Conservation (phyloP, 2,329 filamentous ascomycete genomes). For the Clonostachys sp. region DNA sequence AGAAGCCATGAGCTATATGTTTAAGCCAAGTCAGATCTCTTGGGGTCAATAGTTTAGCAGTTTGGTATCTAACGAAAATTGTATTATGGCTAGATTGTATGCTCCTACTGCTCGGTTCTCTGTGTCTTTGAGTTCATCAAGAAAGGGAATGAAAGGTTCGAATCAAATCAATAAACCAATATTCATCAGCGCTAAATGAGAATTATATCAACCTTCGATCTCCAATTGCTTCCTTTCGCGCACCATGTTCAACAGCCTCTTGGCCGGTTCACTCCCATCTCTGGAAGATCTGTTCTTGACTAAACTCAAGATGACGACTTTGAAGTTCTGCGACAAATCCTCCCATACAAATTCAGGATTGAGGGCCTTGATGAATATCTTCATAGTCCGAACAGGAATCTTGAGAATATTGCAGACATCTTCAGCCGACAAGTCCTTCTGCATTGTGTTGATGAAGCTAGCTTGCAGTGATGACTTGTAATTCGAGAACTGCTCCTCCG, state of each 20-base stretch:
- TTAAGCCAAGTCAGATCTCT: too few species aligned
- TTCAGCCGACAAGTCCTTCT: conserved; percentile 3
- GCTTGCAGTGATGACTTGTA: conserved; percentile 3
- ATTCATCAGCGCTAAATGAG: too few species aligned
- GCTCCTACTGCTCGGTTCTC: too few species aligned
- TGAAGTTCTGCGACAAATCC: conserved; percentile 6
- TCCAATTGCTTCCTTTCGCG: too few species aligned
- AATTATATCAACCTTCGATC: too few species aligned
- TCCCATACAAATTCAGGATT: conserved; percentile 9
- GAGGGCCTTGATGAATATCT: conserved; percentile 7
- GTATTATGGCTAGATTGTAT: too few species aligned
- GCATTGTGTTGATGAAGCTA: conserved; percentile 5
- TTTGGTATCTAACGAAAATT: too few species aligned
- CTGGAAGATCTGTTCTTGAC: conserved; percentile 5
- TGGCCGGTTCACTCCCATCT: conserved; percentile 4
- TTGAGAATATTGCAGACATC: conserved; percentile 6
- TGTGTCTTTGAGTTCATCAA: too few species aligned
- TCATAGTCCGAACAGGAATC: conserved; percentile 7
- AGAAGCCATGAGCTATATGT: too few species aligned
- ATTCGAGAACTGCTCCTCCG: not conserved
- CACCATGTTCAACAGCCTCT: conserved; percentile 2
- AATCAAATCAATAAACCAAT: too few species aligned
- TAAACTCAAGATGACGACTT: conserved; percentile 5
- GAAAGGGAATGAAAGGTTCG: too few species aligned
- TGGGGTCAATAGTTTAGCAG: too few species aligned